Conservation (phyloP, 306 rosid genomes). For the Acmispon strigosus region DNA sequence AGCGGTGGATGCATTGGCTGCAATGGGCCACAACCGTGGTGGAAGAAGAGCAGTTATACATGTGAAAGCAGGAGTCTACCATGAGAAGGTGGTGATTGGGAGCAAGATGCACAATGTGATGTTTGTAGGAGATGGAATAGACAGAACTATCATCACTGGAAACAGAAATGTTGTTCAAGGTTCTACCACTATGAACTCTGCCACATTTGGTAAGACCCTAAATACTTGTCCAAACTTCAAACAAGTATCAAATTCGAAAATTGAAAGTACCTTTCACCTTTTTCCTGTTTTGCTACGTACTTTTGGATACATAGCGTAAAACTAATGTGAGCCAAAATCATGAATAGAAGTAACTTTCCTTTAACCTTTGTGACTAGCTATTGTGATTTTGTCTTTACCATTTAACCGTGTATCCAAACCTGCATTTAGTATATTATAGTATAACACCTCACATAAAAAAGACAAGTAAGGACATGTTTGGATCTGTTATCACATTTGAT, state of each 20-base stretch:
- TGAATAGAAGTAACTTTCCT: too few relatives aligned
- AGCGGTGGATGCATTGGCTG: slow-evolving; percentile 37
- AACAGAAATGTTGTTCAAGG: slow-evolving; percentile 35
- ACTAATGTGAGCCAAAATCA: too few relatives aligned
- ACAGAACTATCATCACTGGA: slow-evolving; percentile 44
- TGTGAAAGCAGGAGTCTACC: slow-evolving; percentile 51
- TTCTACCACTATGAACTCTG: slow-evolving; percentile 41
- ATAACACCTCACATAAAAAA: too few relatives aligned
- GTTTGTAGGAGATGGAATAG: slow-evolving; percentile 79
- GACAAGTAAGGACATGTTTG: too few relatives aligned
- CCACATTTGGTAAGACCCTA: slow-evolving; percentile 49
- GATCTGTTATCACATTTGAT: too few relatives aligned
- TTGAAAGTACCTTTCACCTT: background rate
- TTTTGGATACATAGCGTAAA: too few relatives aligned
- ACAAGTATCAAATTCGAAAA: background rate
- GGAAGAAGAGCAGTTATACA: slow-evolving; percentile 39
- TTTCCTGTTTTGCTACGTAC: too few relatives aligned
- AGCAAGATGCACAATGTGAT: slow-evolving; percentile 34
- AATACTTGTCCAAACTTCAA: background rate
- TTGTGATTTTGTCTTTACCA: too few relatives aligned
- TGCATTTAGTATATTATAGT: too few relatives aligned
- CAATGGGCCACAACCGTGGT: slow-evolving; percentile 25
- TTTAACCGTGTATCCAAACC: too few relatives aligned
- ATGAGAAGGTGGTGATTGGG: slow-evolving; percentile 52
- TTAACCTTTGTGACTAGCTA: too few relatives aligned